Conservation (phyloP, 148 eudicot genomes). For the Rhododendron kiyosumense region DNA sequence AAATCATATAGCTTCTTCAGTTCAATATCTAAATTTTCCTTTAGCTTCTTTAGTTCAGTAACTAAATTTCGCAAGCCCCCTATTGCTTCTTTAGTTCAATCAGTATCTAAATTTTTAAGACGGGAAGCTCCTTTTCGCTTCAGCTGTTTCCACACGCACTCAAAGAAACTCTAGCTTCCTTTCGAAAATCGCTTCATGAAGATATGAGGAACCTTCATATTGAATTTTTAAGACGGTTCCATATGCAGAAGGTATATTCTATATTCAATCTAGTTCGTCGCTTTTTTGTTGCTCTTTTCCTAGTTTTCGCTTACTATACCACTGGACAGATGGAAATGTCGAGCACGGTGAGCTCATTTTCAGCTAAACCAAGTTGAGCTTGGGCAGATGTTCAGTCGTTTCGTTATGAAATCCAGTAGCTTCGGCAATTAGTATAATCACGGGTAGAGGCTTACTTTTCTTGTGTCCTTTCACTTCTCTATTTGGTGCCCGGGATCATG, state of each 20-base stretch:
- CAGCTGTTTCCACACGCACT: constrained; percentile 88
- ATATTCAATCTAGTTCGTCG: not conserved
- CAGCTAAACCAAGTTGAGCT: constrained; percentile 67
- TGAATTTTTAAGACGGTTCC: constrained; percentile 85
- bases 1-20: not conserved
- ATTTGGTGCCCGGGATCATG: not conserved
- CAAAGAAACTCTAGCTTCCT: constrained; percentile 84
- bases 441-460: not conserved
- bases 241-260: constrained; percentile 79
- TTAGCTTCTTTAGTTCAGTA: too few species aligned
- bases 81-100: too few species aligned
- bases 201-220: constrained; percentile 91
- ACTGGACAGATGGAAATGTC: constrained; percentile 64
- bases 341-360: constrained; percentile 44
- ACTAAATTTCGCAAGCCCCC: too few species aligned
- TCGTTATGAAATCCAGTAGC: constrained; percentile 60
- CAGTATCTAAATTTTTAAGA: constrained; percentile 18
- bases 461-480: not conserved
- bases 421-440: constrained; percentile 57
- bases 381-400: constrained; percentile 64
- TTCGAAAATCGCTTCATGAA: constrained; percentile 84
- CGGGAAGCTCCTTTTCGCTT: constrained; percentile 75
- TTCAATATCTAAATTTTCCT: not conserved
- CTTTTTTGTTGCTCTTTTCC: not conserved
- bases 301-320: not conserved